Evolutionary conservation across 2,329 filamentous ascomycete species (phyloP), one percentile per base, ranked within the genome.

Genomic region (Aspergillus fumigatus): DNA sequence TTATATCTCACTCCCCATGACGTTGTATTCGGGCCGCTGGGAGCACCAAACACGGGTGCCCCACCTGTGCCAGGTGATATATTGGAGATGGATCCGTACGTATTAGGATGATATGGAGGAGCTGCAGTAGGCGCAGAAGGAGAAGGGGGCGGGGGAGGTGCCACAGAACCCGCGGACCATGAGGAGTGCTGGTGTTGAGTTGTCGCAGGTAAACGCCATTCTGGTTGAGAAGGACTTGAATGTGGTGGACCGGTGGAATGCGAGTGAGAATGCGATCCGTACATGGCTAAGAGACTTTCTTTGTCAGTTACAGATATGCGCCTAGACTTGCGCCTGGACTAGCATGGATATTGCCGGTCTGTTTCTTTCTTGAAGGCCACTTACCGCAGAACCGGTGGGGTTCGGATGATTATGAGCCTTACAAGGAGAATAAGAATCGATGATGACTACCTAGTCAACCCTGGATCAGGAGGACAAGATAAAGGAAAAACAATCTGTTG

Each of bases 1-100:
- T 70, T 77, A 58, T 75, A 78, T 53, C 71, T 71, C 48, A 78
- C 75, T 26, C 76, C 77, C 77, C 76, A 79, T 17, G 64, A 63
- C 17, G 71, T 67, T 14, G 73, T 73, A 60, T 77, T 71, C 23
- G 65, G 19, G 6, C 53, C 57, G 23, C 55, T 38, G 38, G 54
- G 47, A 53, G 48, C 52, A 50, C 57, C 62, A 25, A 62, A 52
- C 8, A 58, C 56, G 5, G 64, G 64, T 25, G 70, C 63, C 10
- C 57, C 52, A 23, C 50, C 62, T 48, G 60, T 35, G n/a, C 52
- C 55, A 23, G 61, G 49, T 11, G 64, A 29, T 21, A 64, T 55
- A 45, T 62, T 62, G 21, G 70, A 68, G 51, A 71, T 74, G 23
- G 66, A 67, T 4, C 73, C 73, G 58, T 75, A 76, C 7, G 58